phyloP scores from a whole-genome alignment of 2,329 filamentous ascomycete species.

The Aspergillus awamori region DNA sequence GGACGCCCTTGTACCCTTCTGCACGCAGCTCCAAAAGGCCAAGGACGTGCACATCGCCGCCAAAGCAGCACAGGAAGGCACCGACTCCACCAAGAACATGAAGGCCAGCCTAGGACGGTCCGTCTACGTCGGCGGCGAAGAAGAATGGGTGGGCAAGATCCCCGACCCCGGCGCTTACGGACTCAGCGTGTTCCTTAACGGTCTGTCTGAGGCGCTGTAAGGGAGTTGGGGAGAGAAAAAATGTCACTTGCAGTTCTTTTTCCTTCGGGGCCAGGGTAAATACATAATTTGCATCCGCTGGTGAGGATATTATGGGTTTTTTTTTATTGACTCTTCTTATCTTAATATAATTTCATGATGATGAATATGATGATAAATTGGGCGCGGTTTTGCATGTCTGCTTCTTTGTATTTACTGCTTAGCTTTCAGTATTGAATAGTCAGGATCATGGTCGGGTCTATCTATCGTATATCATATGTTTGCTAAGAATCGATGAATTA shows the following conservation, averaged over 20 bases:
- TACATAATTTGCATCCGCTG: constrained; percentile 21
- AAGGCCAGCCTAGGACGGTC: constrained; percentile 80
- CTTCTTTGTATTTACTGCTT: not conserved
- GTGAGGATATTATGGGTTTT: not conserved
- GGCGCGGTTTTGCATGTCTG: not conserved
- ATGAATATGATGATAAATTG: constrained; percentile 15
- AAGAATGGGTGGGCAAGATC: constrained; percentile 68
- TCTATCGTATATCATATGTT: too few relatives aligned
- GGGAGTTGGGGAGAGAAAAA: not conserved
- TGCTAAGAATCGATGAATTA: too few relatives aligned
- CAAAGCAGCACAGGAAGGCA: constrained; percentile 71
- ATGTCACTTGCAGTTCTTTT: constrained; percentile 10
- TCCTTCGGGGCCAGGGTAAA: constrained; percentile 27
- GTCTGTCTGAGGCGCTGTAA: constrained; percentile 63
- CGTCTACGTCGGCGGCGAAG: constrained; percentile 75
- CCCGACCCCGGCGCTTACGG: constrained; percentile 76
- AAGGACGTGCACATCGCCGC: constrained; percentile 73
- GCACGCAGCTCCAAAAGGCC: constrained; percentile 67
- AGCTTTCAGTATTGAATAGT: not conserved
- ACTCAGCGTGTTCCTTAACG: constrained; percentile 81
- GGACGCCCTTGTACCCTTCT: constrained; percentile 87
- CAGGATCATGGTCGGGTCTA: too few relatives aligned
- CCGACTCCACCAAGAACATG: constrained; percentile 89
- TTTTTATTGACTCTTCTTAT: not conserved
- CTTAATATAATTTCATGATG: constrained; percentile 2